Base-by-base conservation (phyloP, 495 filamentous ascomycete genomes). In the Penicillium paradoxum region DNA sequence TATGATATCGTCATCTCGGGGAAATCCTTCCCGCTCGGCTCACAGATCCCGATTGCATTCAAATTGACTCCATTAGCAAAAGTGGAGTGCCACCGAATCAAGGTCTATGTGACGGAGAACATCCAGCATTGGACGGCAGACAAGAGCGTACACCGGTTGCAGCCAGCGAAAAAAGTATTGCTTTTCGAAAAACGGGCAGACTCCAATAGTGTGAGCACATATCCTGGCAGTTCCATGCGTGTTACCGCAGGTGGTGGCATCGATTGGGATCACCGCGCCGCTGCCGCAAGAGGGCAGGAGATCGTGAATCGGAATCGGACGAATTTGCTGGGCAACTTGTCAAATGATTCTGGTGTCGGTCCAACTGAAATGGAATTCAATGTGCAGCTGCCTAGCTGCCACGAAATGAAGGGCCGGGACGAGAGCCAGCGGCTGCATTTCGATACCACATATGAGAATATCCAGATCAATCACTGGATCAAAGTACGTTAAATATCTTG, bases 1-100 rank as follows among this genome's bases (percentile, higher is more conserved):
- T 98, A 98, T 69, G 93, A 98, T 60, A 98, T 98, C 54, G 89
- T 97, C 59, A 96, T 98, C 54, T 97, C 92, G 3, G 93, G 95
- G 45, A 98, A 98, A 82, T 96, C 92, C 2, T 98, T 98, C 61
- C 90, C 93, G 3, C 77, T 98, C 13, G 95, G 95, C 17, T 79
- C 88, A 3, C 90, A 90, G 60, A 90, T 98, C 21, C 93, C 93
- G 13, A 96, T 98, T 53, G 93, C 95, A 2, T 97, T 98, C 77
- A 97, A 96, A 62, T 78, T 98, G 51, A 98, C 92, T 2, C 93
- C 93, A 1, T 71, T 98, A 17, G 93, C 93, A 30, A 98, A 98
- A 71, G 91, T 97, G 11, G 90, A 95, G 60, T 91, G 95, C 43
- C 95, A 98, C 67, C 85, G 95, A 46, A 90, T 98, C 69, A 97